Conservation (phyloP, 345 rosid genomes). For the Camelina neglecta region DNA sequence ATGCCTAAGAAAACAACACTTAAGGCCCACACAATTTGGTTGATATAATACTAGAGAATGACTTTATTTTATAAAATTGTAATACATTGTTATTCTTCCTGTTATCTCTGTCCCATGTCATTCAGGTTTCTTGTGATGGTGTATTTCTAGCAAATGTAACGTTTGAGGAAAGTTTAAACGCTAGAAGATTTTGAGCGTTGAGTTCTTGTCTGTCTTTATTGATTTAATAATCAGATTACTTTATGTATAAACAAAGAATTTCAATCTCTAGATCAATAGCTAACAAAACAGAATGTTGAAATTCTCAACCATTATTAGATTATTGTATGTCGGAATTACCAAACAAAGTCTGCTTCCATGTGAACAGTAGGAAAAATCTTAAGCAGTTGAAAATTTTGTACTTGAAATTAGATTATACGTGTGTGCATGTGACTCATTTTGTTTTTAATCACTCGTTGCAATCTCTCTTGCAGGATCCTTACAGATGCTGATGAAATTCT, state of each 20-base stretch:
- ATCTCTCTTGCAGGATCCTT: constrained; percentile 3
- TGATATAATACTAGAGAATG: constrained; percentile 31
- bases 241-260: constrained; percentile 2
- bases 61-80: constrained; percentile 1
- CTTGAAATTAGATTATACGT: not conserved
- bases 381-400: too few relatives aligned
- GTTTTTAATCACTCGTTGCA: too few relatives aligned
- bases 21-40: constrained; percentile 24
- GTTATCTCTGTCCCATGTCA: constrained; percentile 12
- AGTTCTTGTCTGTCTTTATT: constrained; percentile 13
- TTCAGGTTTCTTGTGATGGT: constrained; percentile 28
- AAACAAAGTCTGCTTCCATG: not conserved
- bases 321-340: not conserved
- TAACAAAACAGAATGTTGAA: constrained; percentile 15
- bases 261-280: constrained; percentile 10
- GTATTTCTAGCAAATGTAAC: constrained; percentile 35
- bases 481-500: not conserved
- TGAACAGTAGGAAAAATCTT: too few relatives aligned
- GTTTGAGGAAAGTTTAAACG: constrained; percentile 54
- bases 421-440: not conserved
- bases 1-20: constrained; percentile 25
- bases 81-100: constrained; percentile 13
- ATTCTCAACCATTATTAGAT: constrained; percentile 12
- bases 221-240: not conserved
- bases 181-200: constrained; percentile 39